Base-by-base conservation (phyloP, 2,329 filamentous ascomycete genomes). In the Daldinia sp. region DNA sequence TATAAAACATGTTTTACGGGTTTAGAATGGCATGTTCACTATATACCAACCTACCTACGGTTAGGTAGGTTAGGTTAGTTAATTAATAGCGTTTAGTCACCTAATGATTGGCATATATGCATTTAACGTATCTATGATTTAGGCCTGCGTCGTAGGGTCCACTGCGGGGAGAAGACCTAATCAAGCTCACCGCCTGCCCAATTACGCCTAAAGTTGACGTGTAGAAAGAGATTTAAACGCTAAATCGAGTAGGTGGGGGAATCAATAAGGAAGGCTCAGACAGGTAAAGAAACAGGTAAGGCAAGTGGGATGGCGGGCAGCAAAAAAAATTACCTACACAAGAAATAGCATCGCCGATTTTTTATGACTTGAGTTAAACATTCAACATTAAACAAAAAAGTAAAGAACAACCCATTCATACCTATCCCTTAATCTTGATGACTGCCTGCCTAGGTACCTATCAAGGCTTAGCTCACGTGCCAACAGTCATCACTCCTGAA, bases 211-310 rank as follows among this genome's bases (percentile, higher is more conserved):
- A 55, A 55, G 39, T 61, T 61, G 50, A 61, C 57, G 53, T 61
- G 57, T 61, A 61, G 27, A 56, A 27, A 63, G 49, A 37, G 39
- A 55, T 66, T 63, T 62, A 58, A n/a, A 45, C 51, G 61, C 64
- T 61, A 68, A 64, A 69, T 68, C 59, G 50, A 64, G 67, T 66
- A 68, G 50, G 67, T 69, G 67, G 67, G 67, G 65, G 56, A 52
- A 55, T 41, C 32, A 55, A 27, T 35, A 58, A 43, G 43, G 58
- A 11, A 56, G 50, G 56, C 48, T 17, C 41, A 27, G 11, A 35
- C 35, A 17, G 45, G 45, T 15, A 50, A n/a, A n/a, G 32, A 35
- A 50, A 37, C 19, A 51, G 8, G 15, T 13, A 25, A 39, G 27
- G 35, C 19, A 54, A 49, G 58, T 62, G 53, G 49, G 58, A 55